Conservation (phyloP, 2,329 filamentous ascomycete genomes). For the Neopestalotiopsis sp. region DNA sequence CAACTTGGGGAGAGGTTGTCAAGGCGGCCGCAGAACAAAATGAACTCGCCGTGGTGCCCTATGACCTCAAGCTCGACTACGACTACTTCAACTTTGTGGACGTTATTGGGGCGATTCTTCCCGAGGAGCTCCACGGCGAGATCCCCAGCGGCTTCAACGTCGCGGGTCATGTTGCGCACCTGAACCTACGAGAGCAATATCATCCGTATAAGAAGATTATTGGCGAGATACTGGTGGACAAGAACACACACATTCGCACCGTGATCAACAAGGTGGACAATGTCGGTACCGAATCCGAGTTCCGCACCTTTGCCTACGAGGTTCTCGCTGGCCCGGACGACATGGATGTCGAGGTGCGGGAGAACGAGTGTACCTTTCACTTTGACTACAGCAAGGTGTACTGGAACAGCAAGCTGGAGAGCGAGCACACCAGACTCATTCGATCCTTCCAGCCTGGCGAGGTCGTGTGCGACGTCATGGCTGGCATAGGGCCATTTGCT, state of each 20-base stretch:
- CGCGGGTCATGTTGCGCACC: constrained; percentile 89
- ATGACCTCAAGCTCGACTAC: constrained; percentile 79
- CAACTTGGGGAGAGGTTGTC: constrained; percentile 78
- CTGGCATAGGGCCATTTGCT: constrained; percentile 93
- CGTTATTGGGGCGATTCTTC: constrained; percentile 81
- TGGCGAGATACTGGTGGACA: constrained; percentile 85
- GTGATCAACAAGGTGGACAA: constrained; percentile 96
- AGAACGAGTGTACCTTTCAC: constrained; percentile 83
- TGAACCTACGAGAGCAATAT: constrained; percentile 86
- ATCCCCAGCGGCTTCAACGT: constrained; percentile 86
- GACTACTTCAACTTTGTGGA: constrained; percentile 69
- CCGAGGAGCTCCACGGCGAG: constrained; percentile 79
- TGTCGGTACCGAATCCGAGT: constrained; percentile 84
- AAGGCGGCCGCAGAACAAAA: constrained; percentile 71
- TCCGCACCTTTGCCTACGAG: constrained; percentile 92
- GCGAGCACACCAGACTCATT: constrained; percentile 84
- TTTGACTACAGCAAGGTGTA: constrained; percentile 98
- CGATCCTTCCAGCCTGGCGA: constrained; percentile 80
- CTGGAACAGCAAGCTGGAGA: constrained; percentile 93
- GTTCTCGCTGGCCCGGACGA: constrained; percentile 81
- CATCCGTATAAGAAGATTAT: constrained; percentile 87
- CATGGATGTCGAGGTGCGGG: constrained; percentile 80
- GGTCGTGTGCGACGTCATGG: constrained; percentile 96
- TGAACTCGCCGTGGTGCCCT: constrained; percentile 76
- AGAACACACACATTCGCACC: constrained; percentile 80